Percentiles rank a stretch among this genome's conserved stretches.
Evolutionary conservation across 768 basidiomycete species (phyloP).

Genomic region (Leccinum obscurum): DNA sequence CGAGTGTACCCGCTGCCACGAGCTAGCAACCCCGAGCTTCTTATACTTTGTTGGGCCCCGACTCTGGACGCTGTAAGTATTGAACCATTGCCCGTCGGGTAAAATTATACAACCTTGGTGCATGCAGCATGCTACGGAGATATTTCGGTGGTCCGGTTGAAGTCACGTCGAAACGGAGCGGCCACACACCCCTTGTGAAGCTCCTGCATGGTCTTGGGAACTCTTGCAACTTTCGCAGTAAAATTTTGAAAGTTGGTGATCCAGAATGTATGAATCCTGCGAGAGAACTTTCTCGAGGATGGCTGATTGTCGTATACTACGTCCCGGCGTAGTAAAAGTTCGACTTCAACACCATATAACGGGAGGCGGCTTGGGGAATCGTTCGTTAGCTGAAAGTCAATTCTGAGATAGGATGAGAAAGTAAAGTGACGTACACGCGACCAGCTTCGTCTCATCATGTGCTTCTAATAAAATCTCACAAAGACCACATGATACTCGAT

Average conservation of each 20-base stretch:
- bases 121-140: neutral
- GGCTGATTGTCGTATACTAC: neutral
- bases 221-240: neutral
- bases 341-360: neutral
- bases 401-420: neutral
- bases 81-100: neutral
- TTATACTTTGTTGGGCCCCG: conserved; percentile 5
- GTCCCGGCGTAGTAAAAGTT: neutral
- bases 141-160: neutral
- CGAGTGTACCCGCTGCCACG: neutral
- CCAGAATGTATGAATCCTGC: neutral
- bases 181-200: neutral
- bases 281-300: neutral
- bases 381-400: neutral
- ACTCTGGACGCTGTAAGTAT: neutral
- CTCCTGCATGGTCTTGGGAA: neutral
- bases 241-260: neutral
- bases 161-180: neutral
- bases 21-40: neutral
- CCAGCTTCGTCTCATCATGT: neutral
- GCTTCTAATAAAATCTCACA: neutral
- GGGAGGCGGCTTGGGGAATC: neutral
- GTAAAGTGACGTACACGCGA: neutral
- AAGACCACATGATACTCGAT: neutral
- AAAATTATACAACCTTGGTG: neutral